These are phyloP conservation scores for Endoconidiophora polonica DNA, from an alignment of 2,329 filamentous ascomycete genomes.

Conservation along the genomic window DNA sequence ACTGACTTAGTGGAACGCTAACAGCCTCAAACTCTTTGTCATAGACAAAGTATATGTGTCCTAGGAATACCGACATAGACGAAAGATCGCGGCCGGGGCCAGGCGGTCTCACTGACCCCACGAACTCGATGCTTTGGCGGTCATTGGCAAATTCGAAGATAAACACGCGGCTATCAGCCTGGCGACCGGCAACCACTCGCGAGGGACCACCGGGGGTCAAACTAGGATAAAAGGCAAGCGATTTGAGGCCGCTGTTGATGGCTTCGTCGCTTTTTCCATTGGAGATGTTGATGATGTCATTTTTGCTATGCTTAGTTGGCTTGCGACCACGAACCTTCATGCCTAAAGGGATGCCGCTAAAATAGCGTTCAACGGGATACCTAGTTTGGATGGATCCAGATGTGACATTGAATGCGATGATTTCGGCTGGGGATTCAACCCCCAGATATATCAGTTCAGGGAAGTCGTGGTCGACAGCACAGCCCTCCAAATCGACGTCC, in stretches of 20 bases:
- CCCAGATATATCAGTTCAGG: conserved; percentile 11
- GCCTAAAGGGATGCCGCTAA: neutral
- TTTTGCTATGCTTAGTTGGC: conserved; percentile 11
- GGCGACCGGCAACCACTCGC: conserved; percentile 8
- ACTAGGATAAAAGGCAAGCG: conserved; percentile 8
- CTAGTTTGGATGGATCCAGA: conserved; percentile 6
- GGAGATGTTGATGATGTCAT: neutral
- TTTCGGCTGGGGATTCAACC: conserved; percentile 5
- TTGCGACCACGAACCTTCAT: neutral
- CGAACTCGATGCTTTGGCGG: conserved; percentile 2
- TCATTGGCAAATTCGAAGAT: conserved; percentile 8
- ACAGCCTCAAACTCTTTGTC: conserved; percentile 8
- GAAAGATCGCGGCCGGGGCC: conserved; percentile 10
- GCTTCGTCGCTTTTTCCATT: neutral
- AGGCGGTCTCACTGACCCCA: conserved; percentile 8
- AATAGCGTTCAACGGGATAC: neutral
- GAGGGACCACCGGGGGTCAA: neutral
- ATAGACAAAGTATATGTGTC: conserved; percentile 11
- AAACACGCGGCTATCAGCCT: conserved; percentile 9
- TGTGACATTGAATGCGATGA: conserved; percentile 11
- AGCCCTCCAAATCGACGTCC: conserved; percentile 5
- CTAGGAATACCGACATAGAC: conserved; percentile 9
- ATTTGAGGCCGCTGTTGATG: conserved; percentile 7
- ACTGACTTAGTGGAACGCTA: conserved; percentile 7
- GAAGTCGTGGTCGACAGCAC: conserved; percentile 10